Evolutionary conservation across 352 stramenopile species (phyloP), one percentile per base, ranked within the genome.

Genomic region (Phytophthora quininea): DNA sequence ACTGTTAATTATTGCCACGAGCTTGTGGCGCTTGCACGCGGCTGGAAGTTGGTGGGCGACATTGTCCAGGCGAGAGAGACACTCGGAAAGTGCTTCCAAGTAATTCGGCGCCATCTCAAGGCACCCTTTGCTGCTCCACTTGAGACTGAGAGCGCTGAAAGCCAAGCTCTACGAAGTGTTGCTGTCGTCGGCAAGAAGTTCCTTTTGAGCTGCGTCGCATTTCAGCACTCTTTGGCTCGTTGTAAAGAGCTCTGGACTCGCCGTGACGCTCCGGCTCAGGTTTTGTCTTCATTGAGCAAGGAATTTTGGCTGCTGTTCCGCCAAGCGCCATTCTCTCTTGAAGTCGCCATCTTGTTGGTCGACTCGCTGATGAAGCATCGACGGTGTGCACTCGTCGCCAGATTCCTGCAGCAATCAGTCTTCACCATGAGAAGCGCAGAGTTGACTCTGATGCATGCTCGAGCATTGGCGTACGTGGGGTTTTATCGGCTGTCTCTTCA

Each of bases 361-460:
- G 31, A 74, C 9, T 55, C 67, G 31, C 46, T 73, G 7, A 68
- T 73, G 58, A 43, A 47, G 32, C 60, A 73, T 11, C 58, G 58
- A 12, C 70, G 71, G 40, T 69, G 67, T 14, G 15, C 51, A 7
- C 19, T 62, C 9, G 51, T 79, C 12, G 54, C 48, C 14, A 58
- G 46, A 15, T 60, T 71, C 52, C 49, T 80, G 15, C 49, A 67
- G 0, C 9, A 33, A n/a, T 76, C 63, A 3, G 19, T 59, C 9
- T 63, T 81, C 7, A 61, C 42, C 8, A 11, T 27, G 24, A 29
- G 54, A 38, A 54, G 54, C 57, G 48, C 55, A 7, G 40, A 53
- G 35, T 42, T 84, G 45, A 79, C 70, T 29, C 40, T 82, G 38
- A 9, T 61, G 10, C 54, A 71, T 48, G 66, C 70, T 50, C 59